Evolutionary conservation across 129 eudicot genomes (phyloP).

Genomic region (Centrapalus pauciflorus): DNA sequence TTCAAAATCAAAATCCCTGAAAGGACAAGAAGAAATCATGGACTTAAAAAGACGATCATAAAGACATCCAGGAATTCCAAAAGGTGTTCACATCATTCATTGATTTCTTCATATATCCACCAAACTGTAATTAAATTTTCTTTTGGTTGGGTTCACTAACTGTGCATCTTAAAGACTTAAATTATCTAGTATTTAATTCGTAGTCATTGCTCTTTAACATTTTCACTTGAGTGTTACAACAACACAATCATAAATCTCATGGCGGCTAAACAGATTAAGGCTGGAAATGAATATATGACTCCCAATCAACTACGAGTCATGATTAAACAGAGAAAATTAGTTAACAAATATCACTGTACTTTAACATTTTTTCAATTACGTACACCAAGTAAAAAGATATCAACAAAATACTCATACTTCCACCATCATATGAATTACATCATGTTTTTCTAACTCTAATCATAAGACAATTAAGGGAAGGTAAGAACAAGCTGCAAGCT

Average conservation of each 20-base stretch:
- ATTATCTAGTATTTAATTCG: background rate
- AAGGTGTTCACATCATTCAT: background rate
- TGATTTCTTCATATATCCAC: background rate
- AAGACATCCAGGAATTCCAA: background rate
- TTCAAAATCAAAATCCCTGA: conserved; percentile 77
- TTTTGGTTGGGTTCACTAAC: background rate
- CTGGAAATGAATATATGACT: background rate
- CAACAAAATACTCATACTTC: background rate
- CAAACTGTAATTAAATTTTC: background rate
- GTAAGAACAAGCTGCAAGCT: background rate
- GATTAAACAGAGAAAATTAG: background rate
- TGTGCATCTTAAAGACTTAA: background rate
- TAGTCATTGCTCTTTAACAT: background rate
- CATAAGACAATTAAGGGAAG: background rate
- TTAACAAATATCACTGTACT: background rate
- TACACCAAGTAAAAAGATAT: background rate
- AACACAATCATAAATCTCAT: background rate
- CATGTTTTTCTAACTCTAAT: background rate
- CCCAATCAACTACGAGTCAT: background rate
- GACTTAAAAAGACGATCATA: background rate
- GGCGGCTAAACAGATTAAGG: background rate
- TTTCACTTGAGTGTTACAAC: background rate
- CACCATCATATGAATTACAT: background rate
- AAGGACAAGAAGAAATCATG: conserved; percentile 8
- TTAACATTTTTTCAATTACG: background rate